Conservation (phyloP, 768 basidiomycete species). For the Boletus reticuloceps region DNA sequence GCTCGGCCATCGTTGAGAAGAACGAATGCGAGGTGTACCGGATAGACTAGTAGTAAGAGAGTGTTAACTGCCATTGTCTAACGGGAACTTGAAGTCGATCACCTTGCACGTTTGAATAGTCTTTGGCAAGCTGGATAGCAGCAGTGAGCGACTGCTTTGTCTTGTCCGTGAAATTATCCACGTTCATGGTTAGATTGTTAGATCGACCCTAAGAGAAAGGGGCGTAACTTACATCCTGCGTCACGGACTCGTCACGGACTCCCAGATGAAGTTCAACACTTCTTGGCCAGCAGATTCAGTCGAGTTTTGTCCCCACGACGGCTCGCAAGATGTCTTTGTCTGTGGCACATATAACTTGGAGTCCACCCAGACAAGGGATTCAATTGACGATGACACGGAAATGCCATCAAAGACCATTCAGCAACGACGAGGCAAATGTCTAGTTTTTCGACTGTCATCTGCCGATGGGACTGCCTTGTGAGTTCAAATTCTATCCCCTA, state of each 20-base stretch:
- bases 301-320: slow-evolving; percentile 82
- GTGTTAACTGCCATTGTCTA: neutral
- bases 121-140: slow-evolving; percentile 79
- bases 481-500: slow-evolving; percentile 10
- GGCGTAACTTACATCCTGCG: neutral
- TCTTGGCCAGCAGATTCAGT: slow-evolving; percentile 84
- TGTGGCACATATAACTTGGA: slow-evolving; percentile 92
- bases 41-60: slow-evolving; percentile 57
- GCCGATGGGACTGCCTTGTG: slow-evolving; percentile 36
- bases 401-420: slow-evolving; percentile 25
- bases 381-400: slow-evolving; percentile 1
- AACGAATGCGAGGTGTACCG: slow-evolving; percentile 78
- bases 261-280: slow-evolving; percentile 62
- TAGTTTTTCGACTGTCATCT: slow-evolving; percentile 54
- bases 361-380: slow-evolving; percentile 16
- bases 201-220: neutral
- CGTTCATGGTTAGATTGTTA: slow-evolving; percentile 35
- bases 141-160: slow-evolving; percentile 65
- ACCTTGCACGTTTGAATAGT: slow-evolving; percentile 83
- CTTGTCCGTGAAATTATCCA: slow-evolving; percentile 82
- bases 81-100: slow-evolving; percentile 6
- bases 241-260: too few species aligned
- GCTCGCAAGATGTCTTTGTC: slow-evolving; percentile 61
- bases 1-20: slow-evolving; percentile 67
- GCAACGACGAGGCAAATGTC: slow-evolving; percentile 66